Evolutionary conservation across 202 grass and related monocot species (phyloP), one percentile per base, ranked within the genome.

Genomic region (Setaria viridis): DNA sequence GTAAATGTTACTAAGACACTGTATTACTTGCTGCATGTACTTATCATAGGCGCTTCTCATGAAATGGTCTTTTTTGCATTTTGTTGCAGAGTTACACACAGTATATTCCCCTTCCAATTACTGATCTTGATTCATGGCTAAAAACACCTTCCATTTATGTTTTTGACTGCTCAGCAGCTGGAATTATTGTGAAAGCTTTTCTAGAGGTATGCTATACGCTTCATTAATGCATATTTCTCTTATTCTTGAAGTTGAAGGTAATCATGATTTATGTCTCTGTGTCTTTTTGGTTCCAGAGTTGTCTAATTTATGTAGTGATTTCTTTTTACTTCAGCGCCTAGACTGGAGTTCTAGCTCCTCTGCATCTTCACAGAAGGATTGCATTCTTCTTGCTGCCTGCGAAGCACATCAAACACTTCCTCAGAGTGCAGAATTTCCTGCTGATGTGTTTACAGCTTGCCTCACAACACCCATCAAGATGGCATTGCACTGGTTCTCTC

Each of bases 391-490:
- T 88, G 94, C 97, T 81, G 92, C 97, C 37, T 99, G 97, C 50
- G 94, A 97, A 74, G 94, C 92, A 60, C 89, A 99, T 82, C 93
- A 99, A 87, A 96, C 92, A 81, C 92, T 99, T 72, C 97, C 97
- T 32, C 97, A 99, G 88, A 99, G 94, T 81, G 88, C 76, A 33
- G 97, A 99, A 77, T 99, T 90, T 86, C 97, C 97, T 68, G 97
- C 97, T 74, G 97, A 99, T 82, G 92, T 99, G 60, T 99, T 99
- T 70, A 99, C 97, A 30, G 90, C 97, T 76, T 97, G 94, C 80
- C 87, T 99, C 45, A 99, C 92, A 65, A 99, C 97, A 62, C 97
- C 97, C 74, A 99, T 99, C 76, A 99, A 99, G 89, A 99, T 99
- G 97, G 94, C 97, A 30, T 80, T 99, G 82, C 91, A 92, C 81